These are phyloP conservation scores for Noccaea caerulescens DNA, from an alignment of 345 rosid genomes.

Conservation along the genomic window DNA sequence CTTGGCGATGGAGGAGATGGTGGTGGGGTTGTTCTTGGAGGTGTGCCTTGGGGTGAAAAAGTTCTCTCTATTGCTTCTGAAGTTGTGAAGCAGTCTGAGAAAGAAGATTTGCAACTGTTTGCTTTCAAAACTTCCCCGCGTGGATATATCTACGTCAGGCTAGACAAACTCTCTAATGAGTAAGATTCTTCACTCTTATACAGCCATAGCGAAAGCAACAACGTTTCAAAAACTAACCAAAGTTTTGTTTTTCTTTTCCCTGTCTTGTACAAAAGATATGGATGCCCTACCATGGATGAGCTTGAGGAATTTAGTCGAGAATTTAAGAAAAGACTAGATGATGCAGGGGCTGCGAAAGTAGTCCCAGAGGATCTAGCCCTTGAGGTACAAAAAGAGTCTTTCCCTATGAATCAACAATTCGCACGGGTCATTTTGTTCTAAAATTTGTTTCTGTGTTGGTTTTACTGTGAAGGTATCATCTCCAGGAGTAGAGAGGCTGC, in stretches of 20 bases:
- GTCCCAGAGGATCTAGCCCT: conserved; percentile 84
- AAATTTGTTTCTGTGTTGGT: conserved; percentile 3
- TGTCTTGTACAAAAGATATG: conserved; percentile 55
- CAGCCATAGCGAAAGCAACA: neutral
- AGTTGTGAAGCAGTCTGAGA: conserved; percentile 52
- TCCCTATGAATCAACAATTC: neutral
- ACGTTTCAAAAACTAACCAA: conserved; percentile 11
- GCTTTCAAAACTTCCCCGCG: conserved; percentile 81
- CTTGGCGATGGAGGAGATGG: conserved; percentile 90
- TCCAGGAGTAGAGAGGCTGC: conserved; percentile 86
- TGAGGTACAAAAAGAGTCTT: conserved; percentile 54
- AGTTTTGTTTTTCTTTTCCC: neutral
- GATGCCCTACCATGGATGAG: conserved; percentile 85
- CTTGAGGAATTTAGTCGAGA: conserved; percentile 70
- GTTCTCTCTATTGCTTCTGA: conserved; percentile 67
- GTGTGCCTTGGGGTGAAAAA: conserved; percentile 74
- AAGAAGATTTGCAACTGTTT: conserved; percentile 66
- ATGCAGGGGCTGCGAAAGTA: conserved; percentile 63
- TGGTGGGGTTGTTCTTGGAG: conserved; percentile 78
- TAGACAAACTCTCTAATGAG: conserved; percentile 76
- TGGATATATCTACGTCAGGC: conserved; percentile 78
- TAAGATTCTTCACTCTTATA: conserved; percentile 42
- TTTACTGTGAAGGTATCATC: conserved; percentile 69
- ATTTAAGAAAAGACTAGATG: conserved; percentile 77
- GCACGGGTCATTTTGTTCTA: neutral